phyloP scores from a whole-genome alignment of 2,329 filamentous ascomycete genomes.

The Chrysoporthe puriensis region DNA sequence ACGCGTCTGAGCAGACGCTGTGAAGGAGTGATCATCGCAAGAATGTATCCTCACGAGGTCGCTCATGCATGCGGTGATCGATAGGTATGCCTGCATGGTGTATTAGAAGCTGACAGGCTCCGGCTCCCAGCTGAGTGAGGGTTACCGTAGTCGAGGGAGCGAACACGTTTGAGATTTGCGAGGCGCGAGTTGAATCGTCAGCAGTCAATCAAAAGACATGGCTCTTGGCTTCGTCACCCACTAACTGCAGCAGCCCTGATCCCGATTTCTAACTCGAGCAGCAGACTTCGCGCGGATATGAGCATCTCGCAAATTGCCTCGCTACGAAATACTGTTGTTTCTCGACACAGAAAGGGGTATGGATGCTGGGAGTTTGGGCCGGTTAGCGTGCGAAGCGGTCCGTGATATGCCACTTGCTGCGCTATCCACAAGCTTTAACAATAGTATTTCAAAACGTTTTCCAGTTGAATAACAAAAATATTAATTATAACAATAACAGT shows the following conservation, averaged over 20 bases:
- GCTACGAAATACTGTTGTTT: too few species aligned
- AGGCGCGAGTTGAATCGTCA: background rate
- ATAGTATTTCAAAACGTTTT: too few species aligned
- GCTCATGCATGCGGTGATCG: background rate
- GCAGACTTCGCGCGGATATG: background rate
- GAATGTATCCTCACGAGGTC: background rate
- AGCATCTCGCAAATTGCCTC: background rate
- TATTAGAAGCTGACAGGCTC: background rate
- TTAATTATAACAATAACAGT: too few species aligned
- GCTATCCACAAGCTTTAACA: too few species aligned
- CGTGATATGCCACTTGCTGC: too few species aligned
- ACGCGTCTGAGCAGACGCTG: slow-evolving; percentile 39
- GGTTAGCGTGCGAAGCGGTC: too few species aligned
- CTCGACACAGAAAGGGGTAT: too few species aligned
- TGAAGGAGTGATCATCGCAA: slow-evolving; percentile 39
- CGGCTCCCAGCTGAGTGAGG: background rate
- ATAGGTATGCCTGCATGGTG: background rate
- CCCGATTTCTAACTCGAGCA: background rate
- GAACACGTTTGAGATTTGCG: background rate
- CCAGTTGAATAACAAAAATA: too few species aligned
- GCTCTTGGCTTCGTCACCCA: background rate
- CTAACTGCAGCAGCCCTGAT: background rate
- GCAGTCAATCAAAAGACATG: background rate
- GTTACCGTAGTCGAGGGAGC: background rate
- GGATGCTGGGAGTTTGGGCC: too few species aligned